Base-by-base conservation (phyloP, 352 stramenopile genomes). In the Phytopythium chamaehyphon region DNA sequence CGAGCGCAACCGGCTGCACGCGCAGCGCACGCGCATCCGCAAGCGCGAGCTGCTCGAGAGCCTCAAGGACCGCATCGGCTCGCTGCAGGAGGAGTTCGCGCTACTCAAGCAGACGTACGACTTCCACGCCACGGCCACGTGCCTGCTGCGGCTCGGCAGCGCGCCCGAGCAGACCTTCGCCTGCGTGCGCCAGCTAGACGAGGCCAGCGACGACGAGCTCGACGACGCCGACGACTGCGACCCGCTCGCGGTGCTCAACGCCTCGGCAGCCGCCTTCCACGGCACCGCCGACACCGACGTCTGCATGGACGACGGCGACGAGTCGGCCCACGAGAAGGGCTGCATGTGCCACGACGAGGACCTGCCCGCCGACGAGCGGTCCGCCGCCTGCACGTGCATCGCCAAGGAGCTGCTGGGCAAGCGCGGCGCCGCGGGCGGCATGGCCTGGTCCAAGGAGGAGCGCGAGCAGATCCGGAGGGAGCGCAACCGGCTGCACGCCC, bases 31-130 rank as follows among this genome's bases (percentile, higher is more conserved):
- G 51, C 64, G 80, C 6, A 86, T 86, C 52, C 80, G 80, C 39
- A 90, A 90, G 57, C 74, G 80, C 36, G 76, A 90, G 69, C 50
- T 88, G 49, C 62, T 90, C 2, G 76, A 88, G 64, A 84, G 69
- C 44, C 65, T 90, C 16, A 90, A 86, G 47, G 77, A 86, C 49
- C 76, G 75, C 39, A 88, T 90, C 33, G 57, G 72, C 24, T 64
- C 64, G 39, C 58, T 90, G 22, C 65, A 88, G 54, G 63, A 67
- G 31, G 80, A 90, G 57, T 72, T 80, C 52, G 65, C 63, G 45
- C 62, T 85, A 37, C 54, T 90, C n/a, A 83, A 76, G 54, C 76
- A 90, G 56, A 72, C 75, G 23, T 90, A 83, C 56, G 80, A 90
- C 54, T 85, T 86, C 55, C 76, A 90, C 58, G 71, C 73, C 31